phyloP scores from a whole-genome alignment of 2,329 filamentous ascomycete species.

The Graphiopsis chlorocephala region DNA sequence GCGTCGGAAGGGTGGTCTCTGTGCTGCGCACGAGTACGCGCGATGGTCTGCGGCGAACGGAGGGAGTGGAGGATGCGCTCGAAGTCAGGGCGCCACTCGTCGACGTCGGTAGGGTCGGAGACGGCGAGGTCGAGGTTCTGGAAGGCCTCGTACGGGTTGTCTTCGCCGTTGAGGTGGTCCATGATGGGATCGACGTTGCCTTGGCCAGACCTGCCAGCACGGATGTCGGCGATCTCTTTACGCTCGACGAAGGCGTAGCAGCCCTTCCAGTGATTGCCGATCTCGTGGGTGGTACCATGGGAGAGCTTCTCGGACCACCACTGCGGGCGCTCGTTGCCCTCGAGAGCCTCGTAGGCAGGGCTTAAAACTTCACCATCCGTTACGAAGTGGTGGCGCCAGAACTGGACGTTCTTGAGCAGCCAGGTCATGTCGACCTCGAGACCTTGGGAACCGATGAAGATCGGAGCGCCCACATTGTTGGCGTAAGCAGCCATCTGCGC shows the following conservation, averaged over 20 bases:
- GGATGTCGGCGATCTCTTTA: slow-evolving; percentile 26
- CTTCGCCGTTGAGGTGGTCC: slow-evolving; percentile 36
- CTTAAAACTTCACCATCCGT: slow-evolving; percentile 38
- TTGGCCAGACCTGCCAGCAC: slow-evolving; percentile 20
- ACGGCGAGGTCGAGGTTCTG: slow-evolving; percentile 30
- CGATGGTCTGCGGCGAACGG: slow-evolving; percentile 18
- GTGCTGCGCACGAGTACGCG: slow-evolving; percentile 35
- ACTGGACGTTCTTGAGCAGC: slow-evolving; percentile 50
- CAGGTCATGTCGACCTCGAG: slow-evolving; percentile 45
- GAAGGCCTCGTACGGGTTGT: slow-evolving; percentile 27
- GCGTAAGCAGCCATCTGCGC: slow-evolving; percentile 48
- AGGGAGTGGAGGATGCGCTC: slow-evolving; percentile 40
- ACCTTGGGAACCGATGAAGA: slow-evolving; percentile 42
- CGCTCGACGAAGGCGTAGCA: slow-evolving; percentile 45
- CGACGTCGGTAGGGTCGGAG: slow-evolving; percentile 21
- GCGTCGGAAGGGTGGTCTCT: slow-evolving; percentile 9
- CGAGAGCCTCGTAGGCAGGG: slow-evolving; percentile 37
- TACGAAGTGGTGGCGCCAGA: slow-evolving; percentile 53
- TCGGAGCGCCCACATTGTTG: slow-evolving; percentile 31
- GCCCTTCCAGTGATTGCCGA: slow-evolving; percentile 51
- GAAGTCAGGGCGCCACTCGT: slow-evolving; percentile 39
- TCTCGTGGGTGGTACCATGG: slow-evolving; percentile 2
- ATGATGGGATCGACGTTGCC: slow-evolving; percentile 20
- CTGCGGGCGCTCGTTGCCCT: slow-evolving; percentile 39
- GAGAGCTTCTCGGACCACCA: slow-evolving; percentile 27